Evolutionary conservation across 1,284 basidiomycete species (phyloP), one percentile per base, ranked within the genome.

Genomic region (Sporisorium iseilematis-ciliati): DNA sequence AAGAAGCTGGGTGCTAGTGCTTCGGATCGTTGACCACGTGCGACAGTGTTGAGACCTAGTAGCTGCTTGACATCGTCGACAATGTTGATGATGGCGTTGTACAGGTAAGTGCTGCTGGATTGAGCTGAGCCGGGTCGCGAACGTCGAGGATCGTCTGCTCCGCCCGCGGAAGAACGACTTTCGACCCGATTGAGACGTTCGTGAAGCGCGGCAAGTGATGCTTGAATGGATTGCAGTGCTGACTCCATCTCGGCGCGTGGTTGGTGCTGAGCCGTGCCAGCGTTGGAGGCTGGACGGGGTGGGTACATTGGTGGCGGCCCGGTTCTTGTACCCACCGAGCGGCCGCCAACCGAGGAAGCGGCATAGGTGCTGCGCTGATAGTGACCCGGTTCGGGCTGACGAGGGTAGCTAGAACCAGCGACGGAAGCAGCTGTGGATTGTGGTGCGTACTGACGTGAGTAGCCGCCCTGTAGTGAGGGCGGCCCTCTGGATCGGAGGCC

Each of bases 171-270:
- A 16, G 61, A 65, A 18, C 59, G 61, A 49, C 18, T 58, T 42
- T 85, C 83, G 45, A 84, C 82, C 7, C 75, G 77, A 31, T 82
- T 83, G 29, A 98, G 87, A 12, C 95, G 91, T 85, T 97, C 95
- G 38, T 91, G 92, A 41, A 98, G 88, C 1, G 95, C 94, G 1
- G 93, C 92, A 8, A 98, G 87, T 64, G 95, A 93, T 0, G 92
- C 91, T 84, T 98, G 95, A 60, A 95, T 90, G 72, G 90, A 91
- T 84, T 94, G 92, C 12, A 96, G 87, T 18, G 84, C 80, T 56
- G 65, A 57, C 26, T 85, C 83, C 53, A 83, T 74, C 43, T 83
- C 81, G 16, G 65, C 52, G 14, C 72, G 51, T 16, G 66, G 58
- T 35, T 65, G 58, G 11, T 40, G 60, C 10, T 59, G 62, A 18